Percentiles rank a stretch among this genome's conserved stretches.
Evolutionary conservation across 2,329 filamentous ascomycete species (phyloP).

Genomic region (Fusarium udum): DNA sequence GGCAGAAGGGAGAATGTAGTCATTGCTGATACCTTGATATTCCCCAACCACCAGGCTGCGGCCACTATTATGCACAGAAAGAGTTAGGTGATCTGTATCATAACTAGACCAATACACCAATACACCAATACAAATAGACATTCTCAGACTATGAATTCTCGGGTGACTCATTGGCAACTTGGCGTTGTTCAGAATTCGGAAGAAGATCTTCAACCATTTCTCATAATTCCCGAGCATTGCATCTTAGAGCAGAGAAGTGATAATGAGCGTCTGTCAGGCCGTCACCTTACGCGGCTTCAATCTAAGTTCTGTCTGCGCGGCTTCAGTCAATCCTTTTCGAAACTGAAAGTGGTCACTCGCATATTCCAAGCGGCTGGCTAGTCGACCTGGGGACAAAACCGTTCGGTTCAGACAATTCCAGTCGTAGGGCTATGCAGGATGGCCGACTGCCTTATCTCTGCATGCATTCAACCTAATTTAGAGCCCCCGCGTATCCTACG

Average conservation of each 20-base stretch:
- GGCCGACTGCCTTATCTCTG: background rate
- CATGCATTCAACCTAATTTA: background rate
- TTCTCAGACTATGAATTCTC: no score
- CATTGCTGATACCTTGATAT: slow-evolving; percentile 85
- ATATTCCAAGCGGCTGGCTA: background rate
- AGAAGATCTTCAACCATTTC: accelerated
- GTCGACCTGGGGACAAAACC: background rate
- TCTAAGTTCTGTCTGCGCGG: no score
- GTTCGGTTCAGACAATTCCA: background rate
- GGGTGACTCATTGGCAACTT: accelerated
- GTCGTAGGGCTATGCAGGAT: background rate
- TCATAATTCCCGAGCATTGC: background rate
- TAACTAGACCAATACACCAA: background rate
- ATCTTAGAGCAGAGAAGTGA: background rate
- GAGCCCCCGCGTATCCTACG: background rate
- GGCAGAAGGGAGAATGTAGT: slow-evolving; percentile 89
- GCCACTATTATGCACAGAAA: slow-evolving; percentile 42
- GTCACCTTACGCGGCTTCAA: background rate
- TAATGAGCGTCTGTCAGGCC: accelerated
- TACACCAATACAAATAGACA: background rate
- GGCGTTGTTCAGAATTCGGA: background rate
- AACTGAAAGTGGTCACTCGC: background rate
- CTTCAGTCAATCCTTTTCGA: background rate
- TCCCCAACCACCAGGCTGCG: slow-evolving; percentile 78
- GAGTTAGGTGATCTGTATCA: slow-evolving; percentile 33